Base-by-base conservation (phyloP, 2,329 filamentous ascomycete genomes). In the Claviceps humidiphila region DNA sequence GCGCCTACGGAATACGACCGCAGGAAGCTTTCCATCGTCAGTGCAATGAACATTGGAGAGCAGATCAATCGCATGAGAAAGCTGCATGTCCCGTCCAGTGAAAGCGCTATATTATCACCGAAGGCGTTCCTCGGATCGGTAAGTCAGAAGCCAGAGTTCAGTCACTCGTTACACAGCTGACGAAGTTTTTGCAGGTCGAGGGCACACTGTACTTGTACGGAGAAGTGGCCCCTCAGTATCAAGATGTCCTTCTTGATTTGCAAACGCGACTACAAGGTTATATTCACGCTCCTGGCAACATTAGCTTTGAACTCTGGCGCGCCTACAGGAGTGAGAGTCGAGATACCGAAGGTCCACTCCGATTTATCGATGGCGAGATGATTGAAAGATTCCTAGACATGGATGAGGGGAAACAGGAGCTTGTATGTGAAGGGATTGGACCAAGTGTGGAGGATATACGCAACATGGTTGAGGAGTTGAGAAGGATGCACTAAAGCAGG, bases 281-380 rank as follows among this genome's bases (percentile, higher is more conserved):
- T 5, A 75, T 95, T 30, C 71, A 78, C 39, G 82, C 80, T 0
- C 78, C 85, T 0, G 93, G 93, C 0, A 72, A 82, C 47, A 78
- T 95, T 48, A 75, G 82, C 0, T 97, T 95, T 66, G 78, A 81
- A 41, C 73, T 76, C 22, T 98, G 87, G 71, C 80, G 93, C n/a
- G 85, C 85, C 0, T 95, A 91, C 70, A 81, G 81, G 55, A 94
- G 82, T 51, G 74, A 80, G 24, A 80, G 86, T 54, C 78, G 80
- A 0, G 82, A 85, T 2, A 87, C 85, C 0, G 82, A 86, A 0
- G 87, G 85, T 41, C 91, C 93, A 0, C 87, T 81, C 62, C 77
- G 91, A 1, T 97, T 97, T 61, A 80, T 98, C 13, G 93, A 98
- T 62, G 93, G 91, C 0, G 91, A 96, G 64, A 73, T 97, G 60